Base-by-base conservation (phyloP, 2,329 filamentous ascomycete species). In the Metarhizium anisopliae region DNA sequence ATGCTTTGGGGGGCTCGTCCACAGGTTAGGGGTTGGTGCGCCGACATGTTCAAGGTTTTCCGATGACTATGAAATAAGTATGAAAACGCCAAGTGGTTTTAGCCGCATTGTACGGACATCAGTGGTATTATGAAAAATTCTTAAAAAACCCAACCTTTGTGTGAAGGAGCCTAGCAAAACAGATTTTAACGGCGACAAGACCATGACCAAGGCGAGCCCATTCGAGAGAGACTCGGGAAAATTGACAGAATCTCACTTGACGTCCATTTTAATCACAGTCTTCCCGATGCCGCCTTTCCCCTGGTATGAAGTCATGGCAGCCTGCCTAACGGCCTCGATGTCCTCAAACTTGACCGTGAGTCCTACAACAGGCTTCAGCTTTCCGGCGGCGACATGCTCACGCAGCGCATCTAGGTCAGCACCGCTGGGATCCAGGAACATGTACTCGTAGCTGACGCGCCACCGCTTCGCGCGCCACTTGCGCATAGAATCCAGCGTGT, bases 241-340 rank as follows among this genome's bases (percentile, higher is more conserved):
- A 25, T 25, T 43, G 14, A 16, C 35, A 6, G 16, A 10, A 43
- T 18, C 43, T 47, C 20, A 25, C 13, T 47, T 25, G 20, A 53
- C 25, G 14, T 43, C 42, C 40, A 58, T 50, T 35, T 58, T 56
- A 45, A 60, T 51, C 2, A 76, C 71, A 52, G 69, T 64, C 60
- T 75, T 76, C 13, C 73, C 73, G 36, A 75, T 50, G 1, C 71
- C 73, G 1, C 74, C 73, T 52, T 71, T 71, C 13, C 64, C 69
- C 36, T 66, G 64, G 52, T 69, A 69, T 32, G 72, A 70, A 60
- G 50, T 68, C 59, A 56, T 71, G 73, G 6, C 54, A 6, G 67
- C 72, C 53, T 67, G 62, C 54, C 63, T 65, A 10, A 76, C 69
- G 4, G 60, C 66, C 20, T 70, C 63, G 18, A 73, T 61, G 60